A percentile compares a stretch with the other conserved stretches of the same genome.
Evolutionary conservation across 2,329 filamentous ascomycete genomes (phyloP).

Genomic region (Aspergillus persii): DNA sequence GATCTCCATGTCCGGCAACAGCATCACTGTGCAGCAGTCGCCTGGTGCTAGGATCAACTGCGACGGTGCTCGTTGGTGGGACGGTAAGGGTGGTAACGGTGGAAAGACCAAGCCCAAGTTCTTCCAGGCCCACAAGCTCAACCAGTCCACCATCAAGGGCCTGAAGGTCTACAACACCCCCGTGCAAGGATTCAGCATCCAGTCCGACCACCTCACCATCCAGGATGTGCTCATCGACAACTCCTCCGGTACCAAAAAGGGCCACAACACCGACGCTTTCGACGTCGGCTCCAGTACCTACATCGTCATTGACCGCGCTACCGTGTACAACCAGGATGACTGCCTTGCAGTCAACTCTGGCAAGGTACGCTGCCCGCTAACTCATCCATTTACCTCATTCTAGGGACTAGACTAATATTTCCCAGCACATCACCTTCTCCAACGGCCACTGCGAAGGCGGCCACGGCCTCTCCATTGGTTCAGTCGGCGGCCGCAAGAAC

Average conservation of each 20-base stretch:
- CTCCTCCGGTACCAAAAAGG: constrained; percentile 49
- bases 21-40: constrained; percentile 48
- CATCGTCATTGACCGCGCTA: constrained; percentile 45
- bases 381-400: no score
- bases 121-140: constrained; percentile 48
- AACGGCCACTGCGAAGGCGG: constrained; percentile 39
- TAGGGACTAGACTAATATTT: background rate
- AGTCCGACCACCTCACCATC: constrained; percentile 50
- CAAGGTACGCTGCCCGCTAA: constrained; percentile 1
- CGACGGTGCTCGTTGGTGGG: constrained; percentile 60
- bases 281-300: constrained; percentile 47
- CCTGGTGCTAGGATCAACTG: constrained; percentile 55
- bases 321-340: constrained; percentile 46
- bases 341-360: constrained; percentile 32
- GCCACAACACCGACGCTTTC: constrained; percentile 53
- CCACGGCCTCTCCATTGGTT: constrained; percentile 35
- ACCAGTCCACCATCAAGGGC: constrained; percentile 28
- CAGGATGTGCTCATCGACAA: constrained; percentile 57
- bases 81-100: constrained; percentile 58
- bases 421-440: constrained; percentile 22
- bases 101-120: constrained; percentile 65
- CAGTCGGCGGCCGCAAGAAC: constrained; percentile 48
- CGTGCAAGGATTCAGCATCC: constrained; percentile 36
- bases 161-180: constrained; percentile 35
- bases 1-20: constrained; percentile 58